Evolutionary conservation across 441 rosid genomes (phyloP).

Genomic region (Erysimum cheiri): DNA sequence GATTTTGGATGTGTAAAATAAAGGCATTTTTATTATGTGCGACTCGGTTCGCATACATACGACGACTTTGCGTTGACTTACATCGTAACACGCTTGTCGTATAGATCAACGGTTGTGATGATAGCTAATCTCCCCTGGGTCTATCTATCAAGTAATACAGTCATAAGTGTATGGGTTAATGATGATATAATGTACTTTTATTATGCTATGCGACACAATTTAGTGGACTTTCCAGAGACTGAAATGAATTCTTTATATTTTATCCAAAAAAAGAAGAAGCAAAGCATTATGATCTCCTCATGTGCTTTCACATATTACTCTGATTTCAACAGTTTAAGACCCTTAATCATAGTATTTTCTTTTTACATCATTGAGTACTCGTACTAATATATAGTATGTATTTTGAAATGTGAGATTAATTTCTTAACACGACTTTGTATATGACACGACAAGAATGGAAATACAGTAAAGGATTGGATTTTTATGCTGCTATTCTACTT

Average conservation of each 20-base stretch:
- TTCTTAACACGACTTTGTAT: not conserved
- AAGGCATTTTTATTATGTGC: constrained; percentile 16
- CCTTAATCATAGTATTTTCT: not conserved
- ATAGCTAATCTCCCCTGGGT: not conserved
- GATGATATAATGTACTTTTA: not conserved
- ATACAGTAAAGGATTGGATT: not conserved
- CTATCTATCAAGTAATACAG: not conserved
- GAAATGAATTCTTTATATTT: too few relatives aligned
- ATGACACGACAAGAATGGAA: not conserved
- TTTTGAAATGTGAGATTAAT: not conserved
- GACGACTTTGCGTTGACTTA: constrained; percentile 39
- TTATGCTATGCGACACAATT: constrained; percentile 16
- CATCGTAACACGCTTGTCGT: not conserved
- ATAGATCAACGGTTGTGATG: constrained; percentile 26
- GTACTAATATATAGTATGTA: too few relatives aligned
- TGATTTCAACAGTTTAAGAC: constrained; percentile 7
- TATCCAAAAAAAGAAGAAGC: not conserved
- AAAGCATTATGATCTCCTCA: constrained; percentile 5
- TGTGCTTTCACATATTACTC: constrained; percentile 13
- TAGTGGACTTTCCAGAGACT: constrained; percentile 19
- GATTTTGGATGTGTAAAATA: constrained; percentile 18
- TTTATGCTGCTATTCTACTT: too few relatives aligned
- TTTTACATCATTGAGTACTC: not conserved
- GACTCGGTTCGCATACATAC: constrained; percentile 5
- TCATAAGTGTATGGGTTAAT: constrained; percentile 9